Percentiles rank a stretch among this genome's conserved stretches.
These are phyloP conservation scores for Umbelopsis ramanniana DNA, from an alignment of 192 early-diverging fungal species.

Conservation along the genomic window DNA sequence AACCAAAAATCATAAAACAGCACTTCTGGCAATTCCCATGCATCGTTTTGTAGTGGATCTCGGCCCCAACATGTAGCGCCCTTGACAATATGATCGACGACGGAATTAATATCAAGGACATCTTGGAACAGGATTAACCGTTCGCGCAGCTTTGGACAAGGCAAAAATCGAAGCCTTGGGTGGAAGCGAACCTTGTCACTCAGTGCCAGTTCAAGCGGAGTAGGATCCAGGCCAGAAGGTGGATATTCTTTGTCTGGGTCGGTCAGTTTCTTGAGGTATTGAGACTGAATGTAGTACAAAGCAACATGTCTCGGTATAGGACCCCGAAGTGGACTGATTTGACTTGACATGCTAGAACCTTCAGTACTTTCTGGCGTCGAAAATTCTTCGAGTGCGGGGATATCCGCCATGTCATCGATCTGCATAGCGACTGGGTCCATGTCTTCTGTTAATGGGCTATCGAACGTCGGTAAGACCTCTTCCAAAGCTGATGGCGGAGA, in stretches of 20 bases:
- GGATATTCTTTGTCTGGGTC: not conserved
- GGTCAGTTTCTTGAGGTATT: constrained; percentile 4
- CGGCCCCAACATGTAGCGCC: constrained; percentile 1
- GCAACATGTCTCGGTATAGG: constrained; percentile 20
- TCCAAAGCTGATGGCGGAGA: not conserved
- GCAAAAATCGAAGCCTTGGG: not conserved
- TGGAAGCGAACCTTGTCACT: constrained; percentile 1
- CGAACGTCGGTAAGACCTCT: not conserved
- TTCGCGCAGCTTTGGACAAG: not conserved
- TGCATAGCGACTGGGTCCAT: not conserved
- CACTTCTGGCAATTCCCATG: constrained; percentile 6
- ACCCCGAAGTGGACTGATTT: not conserved
- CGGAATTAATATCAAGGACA: not conserved
- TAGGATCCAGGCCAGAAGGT: not conserved
- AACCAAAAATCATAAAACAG: constrained; percentile 10
- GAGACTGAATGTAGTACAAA: constrained; percentile 8
- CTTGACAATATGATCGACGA: not conserved
- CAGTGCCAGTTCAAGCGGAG: constrained; percentile 8
- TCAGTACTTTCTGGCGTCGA: not conserved
- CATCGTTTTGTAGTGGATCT: not conserved
- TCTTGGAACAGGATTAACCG: constrained; percentile 14
- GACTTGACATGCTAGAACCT: not conserved
- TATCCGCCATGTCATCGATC: not conserved
- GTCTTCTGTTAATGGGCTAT: not conserved
- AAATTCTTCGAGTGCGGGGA: not conserved